Evolutionary conservation across 148 eudicot species (phyloP), one percentile per base, ranked within the genome.

Genomic region (Agrostemma githago): DNA sequence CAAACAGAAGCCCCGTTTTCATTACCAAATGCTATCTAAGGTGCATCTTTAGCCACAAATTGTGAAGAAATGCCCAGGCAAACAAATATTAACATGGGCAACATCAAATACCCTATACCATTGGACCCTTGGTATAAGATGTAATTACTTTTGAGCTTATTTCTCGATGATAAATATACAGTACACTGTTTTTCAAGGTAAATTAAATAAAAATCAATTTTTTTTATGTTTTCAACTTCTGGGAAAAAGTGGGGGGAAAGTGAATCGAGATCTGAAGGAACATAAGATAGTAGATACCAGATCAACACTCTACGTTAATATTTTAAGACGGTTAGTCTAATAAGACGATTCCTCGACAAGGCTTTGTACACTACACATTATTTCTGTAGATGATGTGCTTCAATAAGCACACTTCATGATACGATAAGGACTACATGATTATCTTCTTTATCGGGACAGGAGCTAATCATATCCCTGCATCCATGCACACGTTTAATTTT

Each of bases 31-130:
- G 57, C 20, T 68, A 72, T 43, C 5, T 46, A 78, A 8, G 21
- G 37, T 5, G 38, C 26, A 8, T 56, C 64, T 59, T 46, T 20
- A 48, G 19, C 59, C 58, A 44, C 14, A 53, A 57, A 42, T 56
- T 46, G 40, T 51, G 16, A 16, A 68, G 34, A 68, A 62, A 73
- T 19, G 10, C 77, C 37, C 42, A 62, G 68, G 66, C 8, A 40
- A 17, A 67, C 57, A 44, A 46, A 3, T 57, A 43, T 48, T 53
- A 78, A 46, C 53, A 73, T 40, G 21, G n/a, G 12, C 17, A 60
- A 15, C 61, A 3, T 16, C 42, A 65, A 65, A 44, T 19, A 15
- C 71, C 37, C 6, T 38, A 68, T 75, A 48, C n/a, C 38, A 15
- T 16, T 17, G 39, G 41, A 48, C n/a, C 38, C 9, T 16, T 17